Evolutionary conservation across 805 yeast genomes (phyloP), one percentile per base, ranked within the genome.

Genomic region (Starmera amethionina): DNA sequence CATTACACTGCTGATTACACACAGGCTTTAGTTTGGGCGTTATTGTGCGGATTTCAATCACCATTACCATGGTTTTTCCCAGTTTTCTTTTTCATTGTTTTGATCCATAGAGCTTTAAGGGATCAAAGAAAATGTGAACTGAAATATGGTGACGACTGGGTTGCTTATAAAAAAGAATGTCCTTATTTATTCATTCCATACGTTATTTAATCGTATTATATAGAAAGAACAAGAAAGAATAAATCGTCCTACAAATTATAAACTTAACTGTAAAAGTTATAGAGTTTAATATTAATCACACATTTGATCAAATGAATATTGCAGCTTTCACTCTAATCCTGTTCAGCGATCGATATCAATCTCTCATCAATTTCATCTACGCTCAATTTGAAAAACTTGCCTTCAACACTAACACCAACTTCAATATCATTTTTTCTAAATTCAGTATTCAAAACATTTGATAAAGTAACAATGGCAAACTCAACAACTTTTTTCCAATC

Each of bases 51-150:
- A 1, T 79, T 81, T 61, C 70, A 69, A 29, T 84, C 96, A 3
- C 84, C 89, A 38, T 77, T 90, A 69, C 96, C 97, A 35, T 93
- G 95, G 90, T 93, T 93, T 65, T 90, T 82, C 78, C 97, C 98
- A 4, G 67, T 70, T 18, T 93, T 93, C 68, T 93, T 87, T 78
- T 75, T 88, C 46, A 65, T 81, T 51, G 96, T 88, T 46, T 75
- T 93, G 59, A 62, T 80, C 36, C 98, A 93, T 65, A 81, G 98
- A 64, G 87, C 95, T 34, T 59, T 69, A 48, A 82, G 98, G 67
- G 98, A 93, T 65, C 75, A 80, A 49, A 73, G 78, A 47, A 87
- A 90, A 62, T 87, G 97, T 64, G 74, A 70, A 50, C 70, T 66
- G 59, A 93, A 93, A 68, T 93, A 93, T 55, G 97, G 97, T 35